Evolutionary conservation across 2,329 filamentous ascomycete genomes (phyloP).

Genomic region (Alternaria consortialis): DNA sequence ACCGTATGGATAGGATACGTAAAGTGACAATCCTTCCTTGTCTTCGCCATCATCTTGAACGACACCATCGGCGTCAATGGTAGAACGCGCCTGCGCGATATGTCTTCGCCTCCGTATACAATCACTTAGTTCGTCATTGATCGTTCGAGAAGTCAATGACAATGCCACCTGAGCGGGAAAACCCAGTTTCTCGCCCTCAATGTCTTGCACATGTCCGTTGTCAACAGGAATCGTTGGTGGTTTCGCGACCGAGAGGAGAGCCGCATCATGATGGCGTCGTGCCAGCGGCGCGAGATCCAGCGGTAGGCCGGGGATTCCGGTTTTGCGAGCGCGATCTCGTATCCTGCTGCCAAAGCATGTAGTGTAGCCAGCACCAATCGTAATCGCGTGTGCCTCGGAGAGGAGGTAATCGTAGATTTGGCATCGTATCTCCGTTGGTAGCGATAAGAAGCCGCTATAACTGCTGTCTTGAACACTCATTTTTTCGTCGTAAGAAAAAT

Average conservation of each 20-base stretch:
- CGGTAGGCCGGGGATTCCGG: slow-evolving; percentile 50
- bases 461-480: slow-evolving; percentile 8
- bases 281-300: slow-evolving; percentile 47
- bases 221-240: slow-evolving; percentile 36
- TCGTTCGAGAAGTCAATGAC: slow-evolving; percentile 43
- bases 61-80: slow-evolving; percentile 2
- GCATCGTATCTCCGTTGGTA: slow-evolving; percentile 55
- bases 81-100: slow-evolving; percentile 24
- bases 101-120: slow-evolving; percentile 36
- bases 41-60: slow-evolving; percentile 14
- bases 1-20: slow-evolving; percentile 53
- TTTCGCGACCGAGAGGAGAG: slow-evolving; percentile 42
- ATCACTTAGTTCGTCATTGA: slow-evolving; percentile 48
- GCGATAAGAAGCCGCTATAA: slow-evolving; percentile 28
- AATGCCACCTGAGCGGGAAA: slow-evolving; percentile 38
- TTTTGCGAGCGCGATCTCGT: slow-evolving; percentile 32
- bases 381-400: slow-evolving; percentile 47
- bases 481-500: neutral
- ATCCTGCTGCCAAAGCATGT: slow-evolving; percentile 42
- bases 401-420: slow-evolving; percentile 54
- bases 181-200: slow-evolving; percentile 22
- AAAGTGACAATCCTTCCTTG: slow-evolving; percentile 49
- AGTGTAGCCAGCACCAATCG: slow-evolving; percentile 51
- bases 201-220: slow-evolving; percentile 10
- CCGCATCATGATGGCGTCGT: slow-evolving; percentile 41